phyloP scores from a whole-genome alignment of 495 filamentous ascomycete species.

The Penicillium turbatum region DNA sequence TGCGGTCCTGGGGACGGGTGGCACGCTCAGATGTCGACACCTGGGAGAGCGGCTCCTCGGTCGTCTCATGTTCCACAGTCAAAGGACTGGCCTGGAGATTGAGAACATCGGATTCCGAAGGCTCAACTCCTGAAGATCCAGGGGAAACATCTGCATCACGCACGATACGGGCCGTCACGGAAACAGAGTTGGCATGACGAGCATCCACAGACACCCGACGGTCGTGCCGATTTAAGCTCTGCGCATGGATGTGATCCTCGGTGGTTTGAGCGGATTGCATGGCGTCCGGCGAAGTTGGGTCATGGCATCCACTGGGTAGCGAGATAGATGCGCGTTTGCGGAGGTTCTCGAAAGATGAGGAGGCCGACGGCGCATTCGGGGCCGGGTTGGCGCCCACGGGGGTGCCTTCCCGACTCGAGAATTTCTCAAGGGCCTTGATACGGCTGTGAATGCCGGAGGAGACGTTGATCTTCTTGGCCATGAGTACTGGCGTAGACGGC shows the following conservation, averaged over 20 bases:
- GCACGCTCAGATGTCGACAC: slow-evolving; percentile 11
- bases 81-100: slow-evolving; percentile 69
- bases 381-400: slow-evolving; percentile 20
- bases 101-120: slow-evolving; percentile 45
- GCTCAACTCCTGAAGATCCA: slow-evolving; percentile 33
- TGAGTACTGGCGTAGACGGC: slow-evolving; percentile 32
- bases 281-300: slow-evolving; percentile 1
- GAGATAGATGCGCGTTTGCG: slow-evolving; percentile 43
- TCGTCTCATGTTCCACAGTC: slow-evolving; percentile 62
- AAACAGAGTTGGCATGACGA: slow-evolving; percentile 56
- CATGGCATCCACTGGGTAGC: slow-evolving; percentile 21
- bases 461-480: slow-evolving; percentile 73
- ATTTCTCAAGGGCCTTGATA: slow-evolving; percentile 79
- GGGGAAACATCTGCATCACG: slow-evolving; percentile 47
- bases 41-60: slow-evolving; percentile 23
- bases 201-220: slow-evolving; percentile 23
- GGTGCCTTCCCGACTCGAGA: slow-evolving; percentile 52
- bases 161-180: slow-evolving; percentile 75
- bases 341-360: slow-evolving; percentile 41
- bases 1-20: slow-evolving; percentile 26
- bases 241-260: slow-evolving; percentile 27
- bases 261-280: slow-evolving; percentile 15
- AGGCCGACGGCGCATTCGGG: slow-evolving; percentile 23
- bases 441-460: slow-evolving; percentile 85
- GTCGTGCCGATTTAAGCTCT: slow-evolving; percentile 31